Base-by-base conservation (phyloP, 306 rosid genomes). In the Clitoria ternatea region DNA sequence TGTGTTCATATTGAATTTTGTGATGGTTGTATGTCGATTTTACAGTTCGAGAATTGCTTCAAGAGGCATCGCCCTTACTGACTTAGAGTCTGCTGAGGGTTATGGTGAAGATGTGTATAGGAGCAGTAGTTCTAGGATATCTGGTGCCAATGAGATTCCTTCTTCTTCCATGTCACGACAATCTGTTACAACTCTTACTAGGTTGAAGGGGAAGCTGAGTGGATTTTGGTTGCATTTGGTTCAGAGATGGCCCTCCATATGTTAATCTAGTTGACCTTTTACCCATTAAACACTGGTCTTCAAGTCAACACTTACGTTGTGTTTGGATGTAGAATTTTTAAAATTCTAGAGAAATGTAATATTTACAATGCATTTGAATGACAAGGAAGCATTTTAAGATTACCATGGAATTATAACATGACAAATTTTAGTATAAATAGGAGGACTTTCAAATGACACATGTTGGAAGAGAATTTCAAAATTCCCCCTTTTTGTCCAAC, bases 181-280 rank as follows among this genome's bases (percentile, higher is more conserved):
- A 48, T 73, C 92, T 71, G 62, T 55, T 84, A 79, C 92, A 15
- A 70, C 73, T 76, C 10, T 85, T 19, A 66, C 48, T 45, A 89
- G 89, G 74, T 77, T 87, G 80, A 94, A 79, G 77, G 81, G 66
- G 59, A 87, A 85, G 62, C 5, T 89, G 18, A 62, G 78, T 62
- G 79, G 75, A 73, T 69, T 89, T 63, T 91, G 97, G 95, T 65
- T 86, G 75, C 78, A 69, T 71, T 73, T 79, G 52, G 80, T 86
- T 85, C 90, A 75, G 84, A 78, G 80, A 77, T 95, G 99, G 99
- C 99, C 97, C 47, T 66, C 79, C 90, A 97, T 95, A 86, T 67
- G 10, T 70, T 81, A 77, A 22, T 48, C 10, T 1, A 2, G 19
- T 43, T 45, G 32, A 66, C 48, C 66, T 52, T 19, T 83, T 63